Evolutionary conservation across 1,284 basidiomycete species (phyloP), one percentile per base, ranked within the genome.

Genomic region (Malassezia dermatis): DNA sequence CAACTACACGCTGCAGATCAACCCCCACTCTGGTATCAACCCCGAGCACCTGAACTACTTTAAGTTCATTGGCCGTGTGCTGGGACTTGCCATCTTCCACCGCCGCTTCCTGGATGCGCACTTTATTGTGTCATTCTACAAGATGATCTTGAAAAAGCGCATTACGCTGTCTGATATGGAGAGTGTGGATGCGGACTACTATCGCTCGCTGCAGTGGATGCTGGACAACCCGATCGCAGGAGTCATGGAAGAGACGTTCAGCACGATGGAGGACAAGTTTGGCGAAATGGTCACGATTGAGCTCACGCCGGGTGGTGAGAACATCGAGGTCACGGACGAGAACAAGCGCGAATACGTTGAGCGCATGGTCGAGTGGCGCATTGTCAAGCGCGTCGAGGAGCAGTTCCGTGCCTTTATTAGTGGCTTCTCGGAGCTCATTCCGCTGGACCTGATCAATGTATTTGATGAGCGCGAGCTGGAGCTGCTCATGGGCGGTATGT

Each of bases 271-370:
- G 74, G 93, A 98, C 72, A 88, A 89, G 61, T 99, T 99, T 70
- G 94, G 94, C 60, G 91, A 96, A 78, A 82, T 91, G 65, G 85
- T 95, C 41, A 90, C 88, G 8, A 84, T 95, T 60, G 89, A 96
- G 56, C 82, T 99, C 68, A 91, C 86, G 78, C 82, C 87, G 15
- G 84, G 83, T 44, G 94, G 94, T 30, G 84, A 81, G 59, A 82
- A 89, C 53, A 79, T 93, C 28, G 78, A 85, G 3, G 90, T 99
- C 30, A 96, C 89, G 0, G 86, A 99, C 76, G 86, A 87, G 51
- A 99, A 98, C 82, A 99, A 99, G 83, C 89, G 88, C 79, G 94
- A 98, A 67, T 99, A 98, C 68, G 90, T 98, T 54, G 89, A 95
- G 76, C 79, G 83, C 28, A 85, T 96, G 53, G 89, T 95, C 41